A percentile compares a stretch with the other conserved stretches of the same genome.
Conservation (phyloP, 257 asterid species). For the Echites panduratus region DNA sequence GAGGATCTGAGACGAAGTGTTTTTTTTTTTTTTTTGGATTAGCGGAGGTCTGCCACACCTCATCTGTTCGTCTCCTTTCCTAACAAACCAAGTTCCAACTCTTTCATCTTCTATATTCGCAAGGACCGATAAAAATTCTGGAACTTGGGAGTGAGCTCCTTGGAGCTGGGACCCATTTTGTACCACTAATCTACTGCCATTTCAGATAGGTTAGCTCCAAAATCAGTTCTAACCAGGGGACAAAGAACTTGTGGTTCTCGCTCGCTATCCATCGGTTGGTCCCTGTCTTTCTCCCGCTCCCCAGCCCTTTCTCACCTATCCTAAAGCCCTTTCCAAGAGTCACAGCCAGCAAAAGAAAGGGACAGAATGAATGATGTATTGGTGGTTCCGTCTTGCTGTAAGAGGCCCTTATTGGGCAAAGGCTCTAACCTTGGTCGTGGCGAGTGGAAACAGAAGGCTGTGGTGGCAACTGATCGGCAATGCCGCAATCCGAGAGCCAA, state of each 20-base stretch:
- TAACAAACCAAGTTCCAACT: no score
- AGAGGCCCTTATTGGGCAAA: constrained; percentile 1
- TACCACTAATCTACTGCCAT: constrained; percentile 12
- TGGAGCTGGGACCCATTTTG: not conserved
- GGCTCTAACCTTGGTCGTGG: constrained; percentile 1
- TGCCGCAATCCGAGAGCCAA: constrained; percentile 8
- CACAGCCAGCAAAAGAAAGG: not conserved
- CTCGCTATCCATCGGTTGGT: not conserved
- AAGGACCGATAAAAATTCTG: no score
- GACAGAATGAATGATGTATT: constrained; percentile 4
- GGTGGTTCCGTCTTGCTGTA: constrained; percentile 9
- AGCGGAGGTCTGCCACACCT: no score
- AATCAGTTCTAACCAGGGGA: not conserved
- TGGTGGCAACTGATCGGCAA: constrained; percentile 18
- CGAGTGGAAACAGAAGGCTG: constrained; percentile 13
- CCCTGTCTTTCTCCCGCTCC: no score
- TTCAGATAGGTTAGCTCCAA: not conserved
- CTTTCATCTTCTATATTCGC: no score
- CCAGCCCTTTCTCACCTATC: not conserved
- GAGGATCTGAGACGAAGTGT: no score
- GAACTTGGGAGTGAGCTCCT: not conserved
- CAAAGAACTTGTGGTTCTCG: not conserved
- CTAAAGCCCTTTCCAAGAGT: no score
- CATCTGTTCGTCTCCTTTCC: no score
- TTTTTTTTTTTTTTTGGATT: no score